Conservation (phyloP, 106 monocot species). For the Dendrobium catenatum region DNA sequence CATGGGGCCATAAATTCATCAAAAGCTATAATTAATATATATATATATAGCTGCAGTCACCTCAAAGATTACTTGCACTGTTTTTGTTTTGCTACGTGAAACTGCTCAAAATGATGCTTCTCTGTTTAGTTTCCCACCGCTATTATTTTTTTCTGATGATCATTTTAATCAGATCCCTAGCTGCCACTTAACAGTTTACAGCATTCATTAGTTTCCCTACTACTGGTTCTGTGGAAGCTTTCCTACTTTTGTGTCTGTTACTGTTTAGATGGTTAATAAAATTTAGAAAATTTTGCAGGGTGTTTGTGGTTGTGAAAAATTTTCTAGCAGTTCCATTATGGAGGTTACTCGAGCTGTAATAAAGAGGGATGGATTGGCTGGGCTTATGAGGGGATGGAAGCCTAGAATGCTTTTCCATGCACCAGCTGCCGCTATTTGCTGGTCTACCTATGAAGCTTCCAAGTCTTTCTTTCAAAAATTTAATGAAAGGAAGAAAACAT, state of each 20-base stretch:
- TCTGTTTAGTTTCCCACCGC: too few species aligned
- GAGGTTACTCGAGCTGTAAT: conserved; percentile 51
- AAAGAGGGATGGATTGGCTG: conserved; percentile 68
- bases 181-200: too few species aligned
- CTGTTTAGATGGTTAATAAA: not conserved
- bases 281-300: conserved; percentile 38
- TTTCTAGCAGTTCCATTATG: conserved; percentile 62
- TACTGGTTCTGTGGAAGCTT: too few species aligned
- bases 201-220: too few species aligned
- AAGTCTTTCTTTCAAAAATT: conserved; percentile 74
- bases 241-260: not conserved
- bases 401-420: conserved; percentile 95
- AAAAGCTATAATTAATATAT: too few species aligned
- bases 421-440: conserved; percentile 95
- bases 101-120: too few species aligned
- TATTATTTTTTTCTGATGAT: too few species aligned
- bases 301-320: conserved; percentile 81
- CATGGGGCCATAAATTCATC: too few species aligned
- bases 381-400: conserved; percentile 84
- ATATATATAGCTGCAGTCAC: too few species aligned
- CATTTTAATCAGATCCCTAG: too few species aligned
- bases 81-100: too few species aligned
- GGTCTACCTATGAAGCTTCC: conserved; percentile 86
- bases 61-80: too few species aligned
- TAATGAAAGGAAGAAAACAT: conserved; percentile 27